Evolutionary conservation across 2,329 filamentous ascomycete species (phyloP).

Genomic region (Alternaria gaisen): DNA sequence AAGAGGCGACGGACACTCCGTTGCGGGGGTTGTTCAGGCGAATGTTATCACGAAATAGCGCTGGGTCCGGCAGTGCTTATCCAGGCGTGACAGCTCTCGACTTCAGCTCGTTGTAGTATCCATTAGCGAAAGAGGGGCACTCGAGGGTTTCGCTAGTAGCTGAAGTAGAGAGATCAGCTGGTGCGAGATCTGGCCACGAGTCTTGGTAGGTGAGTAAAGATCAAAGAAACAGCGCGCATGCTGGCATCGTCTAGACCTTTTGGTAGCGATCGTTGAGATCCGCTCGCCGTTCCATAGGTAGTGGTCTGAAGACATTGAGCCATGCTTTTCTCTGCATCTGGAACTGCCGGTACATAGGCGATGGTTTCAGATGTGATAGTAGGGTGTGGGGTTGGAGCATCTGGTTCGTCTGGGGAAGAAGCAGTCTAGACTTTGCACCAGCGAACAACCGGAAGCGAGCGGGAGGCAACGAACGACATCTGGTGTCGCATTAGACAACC

Average conservation of each 20-base stretch:
- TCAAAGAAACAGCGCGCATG: background rate
- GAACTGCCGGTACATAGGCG: conserved; percentile 14
- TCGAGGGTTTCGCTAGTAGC: background rate
- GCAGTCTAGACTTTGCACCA: conserved; percentile 11
- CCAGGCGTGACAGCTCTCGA: conserved; percentile 9
- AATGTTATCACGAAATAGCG: conserved; percentile 22
- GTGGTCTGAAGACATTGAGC: background rate
- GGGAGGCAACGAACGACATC: conserved; percentile 19
- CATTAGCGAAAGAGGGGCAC: conserved; percentile 9
- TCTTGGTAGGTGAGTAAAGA: background rate
- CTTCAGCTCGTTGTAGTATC: conserved; percentile 5
- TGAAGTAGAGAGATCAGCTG: background rate
- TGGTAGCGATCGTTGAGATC: background rate
- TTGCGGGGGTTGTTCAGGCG: conserved; percentile 10
- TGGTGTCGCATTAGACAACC: conserved; percentile 2
- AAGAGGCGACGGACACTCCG: conserved; percentile 18
- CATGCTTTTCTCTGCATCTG: conserved; percentile 16
- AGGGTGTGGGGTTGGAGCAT: conserved; percentile 21
- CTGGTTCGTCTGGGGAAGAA: conserved; percentile 28
- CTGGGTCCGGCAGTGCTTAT: conserved; percentile 15
- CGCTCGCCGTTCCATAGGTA: background rate
- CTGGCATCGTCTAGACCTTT: background rate
- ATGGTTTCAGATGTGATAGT: conserved; percentile 21
- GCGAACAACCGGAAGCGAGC: conserved; percentile 17
- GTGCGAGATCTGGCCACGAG: background rate